Base-by-base conservation (phyloP, 768 basidiomycete genomes). In the Collybia sp. region DNA sequence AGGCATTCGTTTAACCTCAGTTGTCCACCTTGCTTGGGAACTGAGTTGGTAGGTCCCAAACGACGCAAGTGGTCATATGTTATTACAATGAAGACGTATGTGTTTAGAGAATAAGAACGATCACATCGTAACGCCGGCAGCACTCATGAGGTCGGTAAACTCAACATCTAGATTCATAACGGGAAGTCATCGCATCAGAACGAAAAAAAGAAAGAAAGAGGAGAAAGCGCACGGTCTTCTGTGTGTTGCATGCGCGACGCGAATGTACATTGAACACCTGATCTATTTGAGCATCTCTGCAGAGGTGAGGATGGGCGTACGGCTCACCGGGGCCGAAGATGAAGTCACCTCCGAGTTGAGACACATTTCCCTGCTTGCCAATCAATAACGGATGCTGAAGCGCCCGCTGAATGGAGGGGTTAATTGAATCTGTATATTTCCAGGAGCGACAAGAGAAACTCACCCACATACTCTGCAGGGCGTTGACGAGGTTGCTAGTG, bases 311-410 rank as follows among this genome's bases (percentile, higher is more conserved):
- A 34, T 32, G 39, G 2, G 12, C 20, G n/a, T 6, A 18, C 30
- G 3, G 52, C 65, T 30, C 51, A 80, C 79, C 79, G n/a, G 79
- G 77, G 16, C 77, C 78, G 40, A 84, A 65, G 12, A 85, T 59
- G 43, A 83, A 83, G 16, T 85, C 82, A 2, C 80, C 82, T 4
- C 82, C 82, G 0, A 82, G 61, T 56, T 85, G 82, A 0, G 73
- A 69, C 13, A 77, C 52, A 41, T 82, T 79, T 1, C 82, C 83
- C 45, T 81, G 76, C 54, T 81, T 82, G 0, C 80, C 82, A n/a
- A 80, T 64, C 13, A 74, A 61, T 1, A 51, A 53, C 0, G 75
- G 73, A 33, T 73, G 58, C 57, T 13, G 17, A 6, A 80, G 30
- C 1, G 71, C 66, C 18, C 72, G 13, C 35, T 37, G 10, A 25